Conservation (phyloP, 192 early-diverging fungal genomes). For the Lobosporangium transversale region DNA sequence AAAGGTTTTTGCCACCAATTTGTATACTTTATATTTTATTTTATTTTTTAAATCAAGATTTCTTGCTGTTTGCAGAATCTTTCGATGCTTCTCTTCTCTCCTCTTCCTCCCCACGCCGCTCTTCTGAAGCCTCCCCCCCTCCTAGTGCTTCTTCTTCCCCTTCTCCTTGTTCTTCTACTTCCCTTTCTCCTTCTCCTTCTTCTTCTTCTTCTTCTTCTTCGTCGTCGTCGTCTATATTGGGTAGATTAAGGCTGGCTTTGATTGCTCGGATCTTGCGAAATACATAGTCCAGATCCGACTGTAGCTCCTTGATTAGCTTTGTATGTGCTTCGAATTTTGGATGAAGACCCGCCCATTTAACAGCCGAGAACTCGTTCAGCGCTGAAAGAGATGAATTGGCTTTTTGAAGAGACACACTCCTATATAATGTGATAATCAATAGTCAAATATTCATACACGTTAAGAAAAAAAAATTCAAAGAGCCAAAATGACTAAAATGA, state of each 20-base stretch:
- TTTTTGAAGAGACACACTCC: conserved; percentile 37
- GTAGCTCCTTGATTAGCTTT: conserved; percentile 63
- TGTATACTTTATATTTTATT: neutral
- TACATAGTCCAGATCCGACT: conserved; percentile 64
- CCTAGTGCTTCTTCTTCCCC: neutral
- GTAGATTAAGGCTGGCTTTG: conserved; percentile 26
- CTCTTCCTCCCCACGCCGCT: neutral
- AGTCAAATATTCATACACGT: too few relatives aligned
- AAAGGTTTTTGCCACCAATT: conserved; percentile 14
- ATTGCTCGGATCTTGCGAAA: conserved; percentile 62
- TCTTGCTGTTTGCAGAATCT: too few relatives aligned
- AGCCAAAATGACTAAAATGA: too few relatives aligned
- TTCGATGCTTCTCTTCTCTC: neutral
- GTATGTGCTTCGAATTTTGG: conserved; percentile 65
- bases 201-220: conserved; percentile 3
- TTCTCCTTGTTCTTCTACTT: too few relatives aligned
- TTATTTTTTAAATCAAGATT: too few relatives aligned
- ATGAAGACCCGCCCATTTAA: conserved; percentile 61
- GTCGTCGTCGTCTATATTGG: conserved; percentile 23
- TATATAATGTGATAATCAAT: too few relatives aligned
- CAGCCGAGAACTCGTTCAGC: conserved; percentile 66
- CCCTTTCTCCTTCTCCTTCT: neutral
- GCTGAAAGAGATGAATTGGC: conserved; percentile 48
- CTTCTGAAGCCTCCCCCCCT: neutral
- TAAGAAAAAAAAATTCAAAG: too few relatives aligned